Evolutionary conservation across 805 yeast species (phyloP), one percentile per base, ranked within the genome.

Genomic region (Candida ulmi): DNA sequence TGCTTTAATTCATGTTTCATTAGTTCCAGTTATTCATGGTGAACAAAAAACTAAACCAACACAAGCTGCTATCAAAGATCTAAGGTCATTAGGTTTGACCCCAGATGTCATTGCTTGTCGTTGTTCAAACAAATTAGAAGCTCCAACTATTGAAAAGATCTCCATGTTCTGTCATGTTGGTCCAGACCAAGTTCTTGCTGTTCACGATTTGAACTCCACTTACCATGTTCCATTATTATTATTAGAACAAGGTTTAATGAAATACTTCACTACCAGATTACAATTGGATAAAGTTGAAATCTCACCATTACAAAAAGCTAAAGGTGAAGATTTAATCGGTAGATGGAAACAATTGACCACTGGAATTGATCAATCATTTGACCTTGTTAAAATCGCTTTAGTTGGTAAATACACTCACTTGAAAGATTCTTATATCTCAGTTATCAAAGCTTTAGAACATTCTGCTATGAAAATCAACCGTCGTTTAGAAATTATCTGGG

Each of bases 131-230:
- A 75, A 76, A 57, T 75, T 93, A 52, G 95, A 85, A 56, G 66
- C 67, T 42, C 79, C 88, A 48, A 88, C 96, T n/a, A 86, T 83
- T 58, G 91, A 85, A 48, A 93, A 93, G 68, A 91, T 93, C 58
- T 93, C 97, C 43, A 93, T 93, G 98, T 93, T 93, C 69, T 91
- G 98, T 65, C 98, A 93, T 60, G 99, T 93, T 52, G 97, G 96
- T 24, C 86, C 95, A n/a, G 88, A 91, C 42, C 98, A 95, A 71
- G 98, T 93, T 35, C 75, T 93, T 51, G 96, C 95, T 36, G 96
- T 93, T 40, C 95, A 90, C 59, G 99, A 93, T 65, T 95, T 93
- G 53, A 86, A 85, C 69, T 87, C 96, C 11, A 91, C 98, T 35
- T 93, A 93, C 65, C 99, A 93, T 61, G 98, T 93, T 54, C 99